Conservation (phyloP, 106 monocot species). For the Acorus calamus region DNA sequence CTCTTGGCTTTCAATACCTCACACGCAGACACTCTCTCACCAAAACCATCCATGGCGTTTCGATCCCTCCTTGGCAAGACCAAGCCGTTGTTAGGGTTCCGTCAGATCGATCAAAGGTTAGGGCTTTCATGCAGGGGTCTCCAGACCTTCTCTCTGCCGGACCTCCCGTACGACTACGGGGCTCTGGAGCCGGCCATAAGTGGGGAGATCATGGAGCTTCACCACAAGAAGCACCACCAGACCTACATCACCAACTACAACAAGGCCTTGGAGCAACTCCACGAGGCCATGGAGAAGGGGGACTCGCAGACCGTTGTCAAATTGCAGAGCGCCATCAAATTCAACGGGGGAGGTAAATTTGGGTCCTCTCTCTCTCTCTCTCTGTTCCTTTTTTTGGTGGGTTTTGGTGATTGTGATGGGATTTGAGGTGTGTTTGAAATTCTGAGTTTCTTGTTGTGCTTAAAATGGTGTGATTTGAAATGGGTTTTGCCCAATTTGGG, state of each 20-base stretch:
- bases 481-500: no score
- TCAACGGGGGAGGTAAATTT: constrained; percentile 85
- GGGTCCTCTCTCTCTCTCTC: background rate
- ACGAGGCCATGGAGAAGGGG: constrained; percentile 72
- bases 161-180: constrained; percentile 83
- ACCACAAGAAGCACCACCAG: constrained; percentile 98
- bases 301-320: constrained; percentile 63
- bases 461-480: no score
- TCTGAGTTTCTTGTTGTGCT: no score
- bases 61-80: constrained; percentile 36
- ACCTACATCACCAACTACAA: constrained; percentile 93
- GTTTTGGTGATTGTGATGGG: background rate
- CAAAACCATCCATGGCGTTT: constrained; percentile 25
- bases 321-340: constrained; percentile 93
- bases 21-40: background rate
- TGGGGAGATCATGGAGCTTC: constrained; percentile 95
- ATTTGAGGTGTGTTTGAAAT: no score
- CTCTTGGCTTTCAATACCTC: no score
- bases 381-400: background rate
- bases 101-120: background rate
- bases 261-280: constrained; percentile 90
- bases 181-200: constrained; percentile 92
- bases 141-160: constrained; percentile 71
- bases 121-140: constrained; percentile 18
- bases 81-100: constrained; percentile 11